phyloP scores from a whole-genome alignment of 2,329 filamentous ascomycete genomes.

The Orbilia javanica region DNA sequence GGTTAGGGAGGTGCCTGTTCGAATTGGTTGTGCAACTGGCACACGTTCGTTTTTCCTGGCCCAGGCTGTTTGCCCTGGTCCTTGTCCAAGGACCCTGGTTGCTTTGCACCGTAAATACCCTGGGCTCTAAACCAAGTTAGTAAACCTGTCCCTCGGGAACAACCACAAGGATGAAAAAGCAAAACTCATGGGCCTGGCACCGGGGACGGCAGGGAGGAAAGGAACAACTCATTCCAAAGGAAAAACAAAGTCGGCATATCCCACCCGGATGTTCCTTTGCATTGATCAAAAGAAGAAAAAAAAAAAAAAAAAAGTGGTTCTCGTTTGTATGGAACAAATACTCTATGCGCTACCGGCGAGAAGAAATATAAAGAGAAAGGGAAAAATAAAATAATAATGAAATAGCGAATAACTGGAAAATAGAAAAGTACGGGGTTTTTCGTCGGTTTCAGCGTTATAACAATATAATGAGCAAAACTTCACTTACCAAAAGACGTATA shows the following conservation, averaged over 20 bases:
- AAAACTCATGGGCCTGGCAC: constrained; percentile 35
- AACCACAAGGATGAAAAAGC: constrained; percentile 48
- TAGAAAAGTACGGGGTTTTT: neutral
- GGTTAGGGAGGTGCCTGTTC: constrained; percentile 57
- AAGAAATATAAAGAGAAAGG: no score
- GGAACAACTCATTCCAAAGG: constrained; percentile 47
- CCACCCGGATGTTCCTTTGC: constrained; percentile 4
- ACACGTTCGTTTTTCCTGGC: constrained; percentile 56
- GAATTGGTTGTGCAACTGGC: constrained; percentile 48
- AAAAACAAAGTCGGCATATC: constrained; percentile 14
- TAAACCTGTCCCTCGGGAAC: constrained; percentile 57
- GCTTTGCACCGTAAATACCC: constrained; percentile 38
- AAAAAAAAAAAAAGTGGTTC: neutral
- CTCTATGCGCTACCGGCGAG: no score
- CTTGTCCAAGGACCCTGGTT: constrained; percentile 40
- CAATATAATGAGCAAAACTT: neutral
- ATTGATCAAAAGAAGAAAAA: neutral
- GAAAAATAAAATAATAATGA: no score
- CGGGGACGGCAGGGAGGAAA: constrained; percentile 29
- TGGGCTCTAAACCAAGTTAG: constrained; percentile 53
- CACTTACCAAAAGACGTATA: constrained; percentile 10
- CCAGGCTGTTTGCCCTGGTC: constrained; percentile 37
- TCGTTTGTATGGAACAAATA: constrained; percentile 17
- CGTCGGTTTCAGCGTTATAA: no score
- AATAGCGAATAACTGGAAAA: neutral